Evolutionary conservation across 805 yeast species (phyloP).

Genomic region (Teunomyces tritomae): DNA sequence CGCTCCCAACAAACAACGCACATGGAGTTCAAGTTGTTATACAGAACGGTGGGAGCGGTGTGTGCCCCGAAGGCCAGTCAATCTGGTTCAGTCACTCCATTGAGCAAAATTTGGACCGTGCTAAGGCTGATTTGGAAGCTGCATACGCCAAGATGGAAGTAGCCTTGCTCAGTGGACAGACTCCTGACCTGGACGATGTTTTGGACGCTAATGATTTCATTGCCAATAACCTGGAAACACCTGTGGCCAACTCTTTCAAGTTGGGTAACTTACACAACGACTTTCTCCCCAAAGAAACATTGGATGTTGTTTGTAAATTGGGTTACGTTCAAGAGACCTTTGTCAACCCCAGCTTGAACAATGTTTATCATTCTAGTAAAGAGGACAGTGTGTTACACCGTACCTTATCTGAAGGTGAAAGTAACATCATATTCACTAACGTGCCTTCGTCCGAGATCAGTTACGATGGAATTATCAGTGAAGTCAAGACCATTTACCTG

Average conservation of each 20-base stretch:
- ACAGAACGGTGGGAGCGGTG: slow-evolving; percentile 83
- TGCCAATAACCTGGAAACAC: slow-evolving; percentile 48
- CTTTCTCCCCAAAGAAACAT: slow-evolving; percentile 76
- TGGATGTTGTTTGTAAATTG: slow-evolving; percentile 41
- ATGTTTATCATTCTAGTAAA: slow-evolving; percentile 28
- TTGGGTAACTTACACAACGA: slow-evolving; percentile 75
- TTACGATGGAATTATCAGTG: slow-evolving; percentile 86
- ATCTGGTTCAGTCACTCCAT: slow-evolving; percentile 87
- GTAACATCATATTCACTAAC: slow-evolving; percentile 36
- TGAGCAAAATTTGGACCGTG: slow-evolving; percentile 62
- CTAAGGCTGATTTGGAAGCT: slow-evolving; percentile 72
- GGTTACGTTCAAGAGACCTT: slow-evolving; percentile 39
- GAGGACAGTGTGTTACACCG: slow-evolving; percentile 18
- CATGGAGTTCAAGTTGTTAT: slow-evolving; percentile 83
- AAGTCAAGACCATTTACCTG: slow-evolving; percentile 71
- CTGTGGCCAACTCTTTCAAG: slow-evolving; percentile 73
- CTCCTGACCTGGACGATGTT: slow-evolving; percentile 45
- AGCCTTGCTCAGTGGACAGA: slow-evolving; percentile 74
- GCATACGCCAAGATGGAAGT: slow-evolving; percentile 80
- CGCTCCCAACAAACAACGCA: slow-evolving; percentile 62
- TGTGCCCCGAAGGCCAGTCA: slow-evolving; percentile 82
- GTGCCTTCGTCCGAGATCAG: slow-evolving; percentile 85
- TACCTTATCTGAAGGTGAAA: slow-evolving; percentile 14
- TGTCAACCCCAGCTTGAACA: slow-evolving; percentile 37
- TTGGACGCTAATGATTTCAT: slow-evolving; percentile 32